Conservation (phyloP, 495 filamentous ascomycete species). For the Jackrogersella minutella region DNA sequence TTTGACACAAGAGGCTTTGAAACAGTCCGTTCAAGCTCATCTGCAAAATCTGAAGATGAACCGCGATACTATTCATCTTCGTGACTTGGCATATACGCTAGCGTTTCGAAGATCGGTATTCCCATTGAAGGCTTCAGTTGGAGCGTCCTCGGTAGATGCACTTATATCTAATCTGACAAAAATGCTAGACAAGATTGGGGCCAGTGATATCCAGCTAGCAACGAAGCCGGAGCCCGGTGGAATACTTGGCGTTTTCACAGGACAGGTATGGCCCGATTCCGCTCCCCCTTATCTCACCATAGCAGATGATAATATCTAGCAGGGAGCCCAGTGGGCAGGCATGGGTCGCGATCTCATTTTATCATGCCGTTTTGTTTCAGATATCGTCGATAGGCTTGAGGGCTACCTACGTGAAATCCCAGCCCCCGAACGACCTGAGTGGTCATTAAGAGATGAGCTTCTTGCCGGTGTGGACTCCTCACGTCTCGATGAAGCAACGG, state of each 20-base stretch:
- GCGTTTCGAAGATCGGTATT: neutral
- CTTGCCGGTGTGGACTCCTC: neutral
- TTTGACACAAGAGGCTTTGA: neutral
- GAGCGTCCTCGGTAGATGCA: neutral
- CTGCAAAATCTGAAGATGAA: neutral
- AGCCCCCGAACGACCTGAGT: neutral
- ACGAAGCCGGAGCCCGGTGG: neutral
- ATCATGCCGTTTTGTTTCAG: too few species aligned
- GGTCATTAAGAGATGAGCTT: neutral
- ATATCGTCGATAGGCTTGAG: too few species aligned
- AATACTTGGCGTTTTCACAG: neutral
- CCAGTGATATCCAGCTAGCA: too few species aligned
- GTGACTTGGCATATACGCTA: neutral
- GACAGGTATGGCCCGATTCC: too few species aligned
- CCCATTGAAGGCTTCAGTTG: neutral
- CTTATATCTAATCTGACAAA: neutral
- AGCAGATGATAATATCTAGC: too few species aligned
- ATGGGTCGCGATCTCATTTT: too few species aligned
- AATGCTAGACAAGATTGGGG: too few species aligned
- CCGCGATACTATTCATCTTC: neutral
- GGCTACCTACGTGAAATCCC: neutral
- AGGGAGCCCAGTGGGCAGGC: too few species aligned
- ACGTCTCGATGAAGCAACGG: neutral
- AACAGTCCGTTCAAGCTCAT: neutral
- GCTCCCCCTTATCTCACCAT: too few species aligned